phyloP scores from a whole-genome alignment of 2,329 filamentous ascomycete species.

The Epichloe gansuensis region DNA sequence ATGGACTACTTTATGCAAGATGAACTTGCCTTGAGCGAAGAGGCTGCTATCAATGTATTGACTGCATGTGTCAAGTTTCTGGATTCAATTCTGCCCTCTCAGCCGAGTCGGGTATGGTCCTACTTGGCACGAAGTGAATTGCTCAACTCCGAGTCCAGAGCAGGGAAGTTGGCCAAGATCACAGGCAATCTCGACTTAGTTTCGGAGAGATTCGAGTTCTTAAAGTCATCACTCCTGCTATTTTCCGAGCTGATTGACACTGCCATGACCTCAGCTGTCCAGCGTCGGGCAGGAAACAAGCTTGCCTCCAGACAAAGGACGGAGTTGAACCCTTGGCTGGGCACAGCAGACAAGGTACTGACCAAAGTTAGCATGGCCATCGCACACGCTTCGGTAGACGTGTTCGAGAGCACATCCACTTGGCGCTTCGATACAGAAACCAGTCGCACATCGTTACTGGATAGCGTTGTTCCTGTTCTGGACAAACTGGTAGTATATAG shows the following conservation, averaged over 20 bases:
- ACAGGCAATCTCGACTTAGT: constrained; percentile 75
- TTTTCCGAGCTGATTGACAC: constrained; percentile 69
- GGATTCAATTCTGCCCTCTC: constrained; percentile 56
- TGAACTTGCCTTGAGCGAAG: constrained; percentile 43
- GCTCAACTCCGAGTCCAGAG: constrained; percentile 62
- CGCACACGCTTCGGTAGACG: constrained; percentile 63
- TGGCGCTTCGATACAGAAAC: constrained; percentile 68
- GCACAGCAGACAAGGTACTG: constrained; percentile 68
- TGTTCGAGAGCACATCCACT: constrained; percentile 72
- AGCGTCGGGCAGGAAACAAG: constrained; percentile 47
- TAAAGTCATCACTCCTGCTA: constrained; percentile 60
- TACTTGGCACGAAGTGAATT: constrained; percentile 73
- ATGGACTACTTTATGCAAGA: constrained; percentile 61
- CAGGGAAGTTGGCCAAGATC: constrained; percentile 65
- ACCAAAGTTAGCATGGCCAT: constrained; percentile 60
- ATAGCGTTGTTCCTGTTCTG: constrained; percentile 56
- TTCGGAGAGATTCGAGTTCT: constrained; percentile 62
- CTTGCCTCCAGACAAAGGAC: constrained; percentile 32
- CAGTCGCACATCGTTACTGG: constrained; percentile 58
- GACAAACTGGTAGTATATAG: constrained; percentile 59
- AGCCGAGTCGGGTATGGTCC: constrained; percentile 81
- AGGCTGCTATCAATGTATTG: constrained; percentile 53
- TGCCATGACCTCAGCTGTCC: constrained; percentile 55
- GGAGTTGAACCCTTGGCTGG: constrained; percentile 47
- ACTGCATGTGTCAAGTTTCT: constrained; percentile 70